Evolutionary conservation across 306 rosid genomes (phyloP), one percentile per base, ranked within the genome.

Genomic region (Fagus sylvatica): DNA sequence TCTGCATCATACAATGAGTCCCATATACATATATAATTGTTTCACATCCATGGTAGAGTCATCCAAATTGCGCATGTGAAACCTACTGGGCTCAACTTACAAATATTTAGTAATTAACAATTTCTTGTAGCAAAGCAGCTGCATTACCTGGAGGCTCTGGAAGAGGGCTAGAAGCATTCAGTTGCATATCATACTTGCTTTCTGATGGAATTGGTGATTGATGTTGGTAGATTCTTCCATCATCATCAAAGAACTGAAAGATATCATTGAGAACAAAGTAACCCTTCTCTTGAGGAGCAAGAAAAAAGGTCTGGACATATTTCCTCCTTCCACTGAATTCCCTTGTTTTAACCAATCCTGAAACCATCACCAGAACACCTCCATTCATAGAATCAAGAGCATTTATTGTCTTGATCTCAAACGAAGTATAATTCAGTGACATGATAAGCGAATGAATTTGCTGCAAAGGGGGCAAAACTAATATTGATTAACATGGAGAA

Each of bases 271-370:
- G 90, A 32, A 95, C 96, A 81, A 88, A 93, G 85, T 79, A 95
- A 54, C 99, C 98, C 66, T 87, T 93, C 70, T 93, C 98, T 83
- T 93, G 98, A 43, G 99, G 99, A 55, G 96, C 98, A 66, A 95
- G 96, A 78, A 95, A 85, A 82, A 95, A 91, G 10, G 96, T 87
- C 82, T 95, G 98, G 19, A 90, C 87, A 86, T 93, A 95, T 80
- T 83, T 95, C 79, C 93, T 93, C 78, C 77, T 88, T 46, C 85
- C 84, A 78, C 5, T 76, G n/a, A 84, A 70, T 54, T 91, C 99
- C 79, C 90, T 91, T 6, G 87, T 74, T 87, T 90, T 93, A 59
- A 93, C 92, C 82, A 81, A 77, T 32, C 99, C 99, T 5, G 97
- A 87, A 82, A 93, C 97, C 93, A 93, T 82, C 43, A 95, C 99